Evolutionary conservation across 2,329 filamentous ascomycete species (phyloP), one percentile per base, ranked within the genome.

Genomic region (Cryphonectria japonica): DNA sequence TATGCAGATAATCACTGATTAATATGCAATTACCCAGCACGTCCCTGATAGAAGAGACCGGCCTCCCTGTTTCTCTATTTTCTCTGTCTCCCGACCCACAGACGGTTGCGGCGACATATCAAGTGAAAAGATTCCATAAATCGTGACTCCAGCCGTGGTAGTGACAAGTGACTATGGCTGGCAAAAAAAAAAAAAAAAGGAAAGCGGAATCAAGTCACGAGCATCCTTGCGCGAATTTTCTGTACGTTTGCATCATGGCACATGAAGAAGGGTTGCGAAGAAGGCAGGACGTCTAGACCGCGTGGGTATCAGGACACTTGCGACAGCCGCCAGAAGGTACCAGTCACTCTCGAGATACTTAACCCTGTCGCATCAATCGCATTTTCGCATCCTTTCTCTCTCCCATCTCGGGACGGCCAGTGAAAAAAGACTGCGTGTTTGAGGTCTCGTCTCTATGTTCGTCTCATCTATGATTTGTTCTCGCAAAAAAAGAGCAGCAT

Each of bases 211-310:
- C n/a, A n/a, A 26, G 60, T 43, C 32, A n/a, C 37, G 26, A n/a
- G 34, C 22, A 64, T 13, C 50, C 50, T 57, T 66, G 64, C 29
- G 43, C 32, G 50, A 67, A n/a, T 29, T 52, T 67, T 39, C 66
- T 68, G 66, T 68, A 62, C 43, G 59, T 26, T 68, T 68, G 66
- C 66, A 68, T 68, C 66, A 68, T 68, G 59, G 66, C 41, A 62
- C 66, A 34, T 43, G 19, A 62, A 22, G 61, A 26, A 63, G 57
- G 46, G 66, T 63, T 63, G 57, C 66, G 52, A 54, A 63, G 9
- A 34, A 22, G 54, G 39, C 26, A 68, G 37, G 57, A 32, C 39
- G n/a, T 61, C 39, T 68, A 16, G 65, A 22, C 14, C n/a, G 63
- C 34, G 46, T 54, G 34, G 32, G 39, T n/a, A 37, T 9, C 59